Evolutionary conservation across 768 basidiomycete genomes (phyloP).

Genomic region (Mycena latifolia): DNA sequence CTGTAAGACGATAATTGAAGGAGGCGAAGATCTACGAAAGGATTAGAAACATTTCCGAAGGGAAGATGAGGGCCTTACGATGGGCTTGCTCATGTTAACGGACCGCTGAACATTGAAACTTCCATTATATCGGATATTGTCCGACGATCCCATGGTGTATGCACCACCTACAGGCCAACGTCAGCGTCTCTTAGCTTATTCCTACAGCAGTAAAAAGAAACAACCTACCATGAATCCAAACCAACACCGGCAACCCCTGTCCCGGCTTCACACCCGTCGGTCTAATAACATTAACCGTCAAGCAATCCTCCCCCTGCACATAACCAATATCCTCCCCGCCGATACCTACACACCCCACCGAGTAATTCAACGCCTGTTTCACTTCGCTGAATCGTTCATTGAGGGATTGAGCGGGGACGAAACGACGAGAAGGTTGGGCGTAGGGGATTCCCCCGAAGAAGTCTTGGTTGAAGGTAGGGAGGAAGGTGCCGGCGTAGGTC

Average conservation of each 20-base stretch:
- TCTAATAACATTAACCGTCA: conserved; percentile 27
- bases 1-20: conserved; percentile 30
- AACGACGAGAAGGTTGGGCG: conserved; percentile 28
- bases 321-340: conserved; percentile 26
- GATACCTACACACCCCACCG: conserved; percentile 30
- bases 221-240: conserved; percentile 28
- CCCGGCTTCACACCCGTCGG: conserved; percentile 30
- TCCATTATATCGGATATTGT: conserved; percentile 31
- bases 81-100: conserved; percentile 28
- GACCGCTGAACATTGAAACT: conserved; percentile 31
- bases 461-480: conserved; percentile 29
- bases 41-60: conserved; percentile 22
- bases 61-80: conserved; percentile 23
- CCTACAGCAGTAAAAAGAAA: conserved; percentile 22
- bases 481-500: conserved; percentile 28
- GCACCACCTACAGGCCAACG: conserved; percentile 21
- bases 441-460: conserved; percentile 28
- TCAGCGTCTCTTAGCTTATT: conserved; percentile 28
- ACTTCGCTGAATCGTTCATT: conserved; percentile 27
- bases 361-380: conserved; percentile 28
- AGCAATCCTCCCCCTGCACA: conserved; percentile 28
- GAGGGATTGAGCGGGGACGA: conserved; percentile 28
- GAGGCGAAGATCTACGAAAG: conserved; percentile 27
- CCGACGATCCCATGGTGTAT: conserved; percentile 27
- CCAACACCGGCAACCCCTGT: conserved; percentile 28